phyloP scores from a whole-genome alignment of 805 yeast genomes.

The Suhomyces sp. region DNA sequence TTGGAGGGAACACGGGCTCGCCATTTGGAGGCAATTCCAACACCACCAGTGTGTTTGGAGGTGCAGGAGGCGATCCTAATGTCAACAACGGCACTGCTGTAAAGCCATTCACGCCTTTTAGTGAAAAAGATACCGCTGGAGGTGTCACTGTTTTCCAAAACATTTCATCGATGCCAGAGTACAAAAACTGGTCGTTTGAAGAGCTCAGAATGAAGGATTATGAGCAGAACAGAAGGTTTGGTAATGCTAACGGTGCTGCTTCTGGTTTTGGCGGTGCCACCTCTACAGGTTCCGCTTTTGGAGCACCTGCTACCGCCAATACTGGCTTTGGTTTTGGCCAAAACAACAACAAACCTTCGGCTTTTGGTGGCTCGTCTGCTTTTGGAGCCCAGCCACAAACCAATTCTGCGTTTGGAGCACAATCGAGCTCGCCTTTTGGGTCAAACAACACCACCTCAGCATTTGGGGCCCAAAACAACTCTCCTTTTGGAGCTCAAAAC shows the following conservation, averaged over 20 bases:
- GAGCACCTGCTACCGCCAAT: conserved; percentile 11
- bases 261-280: conserved; percentile 25
- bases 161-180: conserved; percentile 88
- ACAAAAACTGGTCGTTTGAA: conserved; percentile 74
- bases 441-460: conserved; percentile 27
- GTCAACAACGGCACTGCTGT: conserved; percentile 65
- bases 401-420: conserved; percentile 27
- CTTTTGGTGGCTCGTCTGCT: conserved; percentile 36
- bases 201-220: conserved; percentile 91
- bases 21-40: conserved; percentile 28
- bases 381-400: conserved; percentile 15
- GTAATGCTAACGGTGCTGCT: conserved; percentile 36
- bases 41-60: conserved; percentile 11
- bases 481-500: conserved; percentile 32
- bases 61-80: conserved; percentile 26
- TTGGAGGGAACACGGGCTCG: conserved; percentile 17
- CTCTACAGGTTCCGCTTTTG: conserved; percentile 24
- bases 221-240: conserved; percentile 63
- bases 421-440: conserved; percentile 26
- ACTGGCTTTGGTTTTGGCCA: conserved; percentile 6
- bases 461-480: conserved; percentile 37
- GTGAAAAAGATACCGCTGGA: conserved; percentile 68
- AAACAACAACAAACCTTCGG: conserved; percentile 23
- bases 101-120: conserved; percentile 64
- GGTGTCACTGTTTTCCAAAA: conserved; percentile 63